Conservation (phyloP, 345 rosid genomes). For the Aquilaria yunnanensis region DNA sequence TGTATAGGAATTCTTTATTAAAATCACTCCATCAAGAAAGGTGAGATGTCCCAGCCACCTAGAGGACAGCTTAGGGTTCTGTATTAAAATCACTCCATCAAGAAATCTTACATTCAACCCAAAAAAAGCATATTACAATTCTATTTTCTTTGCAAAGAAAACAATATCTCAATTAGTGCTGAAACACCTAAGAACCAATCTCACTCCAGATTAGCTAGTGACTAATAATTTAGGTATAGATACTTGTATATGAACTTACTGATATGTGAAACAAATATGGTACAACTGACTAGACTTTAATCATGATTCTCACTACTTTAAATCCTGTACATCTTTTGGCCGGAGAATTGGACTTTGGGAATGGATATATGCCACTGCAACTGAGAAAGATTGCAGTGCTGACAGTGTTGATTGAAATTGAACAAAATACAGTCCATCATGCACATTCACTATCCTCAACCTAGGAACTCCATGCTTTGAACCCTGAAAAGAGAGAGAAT, state of each 20-base stretch:
- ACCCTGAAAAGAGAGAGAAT: constrained; percentile 45
- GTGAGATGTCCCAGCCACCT: neutral
- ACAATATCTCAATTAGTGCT: constrained; percentile 18
- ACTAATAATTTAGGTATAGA: constrained; percentile 19
- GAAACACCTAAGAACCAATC: constrained; percentile 15
- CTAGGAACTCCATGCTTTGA: constrained; percentile 40
- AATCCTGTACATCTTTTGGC: constrained; percentile 41
- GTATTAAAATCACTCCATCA: constrained; percentile 5
- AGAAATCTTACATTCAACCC: constrained; percentile 20
- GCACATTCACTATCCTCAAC: constrained; percentile 63
- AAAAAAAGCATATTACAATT: constrained; percentile 20
- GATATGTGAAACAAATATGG: constrained; percentile 16
- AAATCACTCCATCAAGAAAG: constrained; percentile 10
- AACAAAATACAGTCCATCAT: constrained; percentile 64
- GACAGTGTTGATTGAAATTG: constrained; percentile 64
- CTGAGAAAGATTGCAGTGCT: constrained; percentile 70
- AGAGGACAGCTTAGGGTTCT: neutral
- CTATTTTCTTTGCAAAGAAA: constrained; percentile 11
- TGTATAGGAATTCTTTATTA: neutral
- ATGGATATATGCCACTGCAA: constrained; percentile 83
- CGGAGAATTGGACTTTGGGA: constrained; percentile 44
- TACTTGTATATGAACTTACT: constrained; percentile 23
- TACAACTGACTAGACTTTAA: constrained; percentile 25
- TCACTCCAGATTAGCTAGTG: constrained; percentile 16
- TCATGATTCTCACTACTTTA: constrained; percentile 17